phyloP scores from a whole-genome alignment of 805 yeast species.

The Candida ortonii region DNA sequence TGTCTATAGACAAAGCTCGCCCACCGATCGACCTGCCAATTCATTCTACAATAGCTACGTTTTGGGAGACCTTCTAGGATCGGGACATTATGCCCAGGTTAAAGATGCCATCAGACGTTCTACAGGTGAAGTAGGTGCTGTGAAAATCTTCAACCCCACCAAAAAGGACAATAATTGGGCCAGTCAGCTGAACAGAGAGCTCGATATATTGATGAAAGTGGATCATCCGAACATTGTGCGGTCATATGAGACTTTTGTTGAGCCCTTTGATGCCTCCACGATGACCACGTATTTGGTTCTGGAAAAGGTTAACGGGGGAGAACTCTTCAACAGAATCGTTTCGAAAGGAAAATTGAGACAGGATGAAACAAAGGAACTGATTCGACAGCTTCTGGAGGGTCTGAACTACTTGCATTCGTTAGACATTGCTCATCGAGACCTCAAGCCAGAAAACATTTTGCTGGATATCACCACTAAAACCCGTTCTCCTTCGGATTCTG shows the following conservation, averaged over 20 bases:
- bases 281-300: slow-evolving; percentile 60
- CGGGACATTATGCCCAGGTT: slow-evolving; percentile 82
- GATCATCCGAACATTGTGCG: slow-evolving; percentile 71
- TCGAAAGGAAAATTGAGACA: slow-evolving; percentile 59
- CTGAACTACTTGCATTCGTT: slow-evolving; percentile 86
- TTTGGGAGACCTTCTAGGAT: slow-evolving; percentile 59
- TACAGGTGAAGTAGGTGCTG: slow-evolving; percentile 64
- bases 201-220: slow-evolving; percentile 60
- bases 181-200: slow-evolving; percentile 55
- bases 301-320: slow-evolving; percentile 75
- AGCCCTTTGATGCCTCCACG: slow-evolving; percentile 46
- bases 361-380: slow-evolving; percentile 59
- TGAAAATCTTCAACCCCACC: slow-evolving; percentile 60
- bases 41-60: slow-evolving; percentile 59
- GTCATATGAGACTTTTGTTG: slow-evolving; percentile 52
- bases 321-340: slow-evolving; percentile 68
- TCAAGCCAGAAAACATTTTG: slow-evolving; percentile 89
- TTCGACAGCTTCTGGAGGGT: slow-evolving; percentile 54
- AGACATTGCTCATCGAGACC: slow-evolving; percentile 88
- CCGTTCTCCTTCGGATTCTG: slow-evolving; percentile 26
- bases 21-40: slow-evolving; percentile 16
- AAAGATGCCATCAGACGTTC: slow-evolving; percentile 60
- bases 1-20: slow-evolving; percentile 7
- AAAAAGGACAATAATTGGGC: slow-evolving; percentile 26
- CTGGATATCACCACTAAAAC: slow-evolving; percentile 51